Evolutionary conservation across 2,329 filamentous ascomycete species (phyloP), one percentile per base, ranked within the genome.

Genomic region (Pseudovirgaria hyperparasitica): DNA sequence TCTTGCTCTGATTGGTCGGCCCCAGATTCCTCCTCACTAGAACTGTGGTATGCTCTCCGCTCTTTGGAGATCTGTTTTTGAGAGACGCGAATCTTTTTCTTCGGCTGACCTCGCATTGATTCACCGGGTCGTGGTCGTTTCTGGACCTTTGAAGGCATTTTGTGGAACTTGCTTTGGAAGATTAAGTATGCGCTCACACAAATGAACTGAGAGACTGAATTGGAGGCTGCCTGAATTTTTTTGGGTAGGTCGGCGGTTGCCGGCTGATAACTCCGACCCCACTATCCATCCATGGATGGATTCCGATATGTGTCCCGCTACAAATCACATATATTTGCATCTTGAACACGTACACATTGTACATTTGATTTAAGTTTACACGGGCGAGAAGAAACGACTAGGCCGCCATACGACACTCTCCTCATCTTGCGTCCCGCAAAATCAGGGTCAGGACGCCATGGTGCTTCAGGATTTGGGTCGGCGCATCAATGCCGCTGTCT

Each of bases 391-490:
- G n/a, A n/a, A n/a, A n/a, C n/a, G n/a, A n/a, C n/a, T n/a, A n/a
- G n/a, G n/a, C n/a, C n/a, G n/a, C n/a, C n/a, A n/a, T n/a, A n/a
- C n/a, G n/a, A n/a, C n/a, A n/a, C n/a, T n/a, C n/a, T n/a, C n/a
- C n/a, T 24, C 24, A 16, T 24, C 12, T 23, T 5, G 13, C 21
- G 25, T 14, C 18, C 19, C n/a, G 9, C 25, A 15, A 12, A 27
- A 24, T 16, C 28, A 25, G 23, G 23, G 20, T 22, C 24, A n/a
- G n/a, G n/a, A n/a, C n/a, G n/a, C n/a, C 39, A 98, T 98, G 90
- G 90, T 98, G 70, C 80, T 98, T 52, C 86, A 93, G 75, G 90
- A 98, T 71, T 73, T 98, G 33, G 90, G 90, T 45, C 85, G 87
- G 67, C 90, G 90, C 63, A 96, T 98, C 58, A 96, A 94, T 63